Percentiles rank a stretch among this genome's conserved stretches.
phyloP scores from a whole-genome alignment of 495 filamentous ascomycete species.

The Wilcoxina mikolae region DNA sequence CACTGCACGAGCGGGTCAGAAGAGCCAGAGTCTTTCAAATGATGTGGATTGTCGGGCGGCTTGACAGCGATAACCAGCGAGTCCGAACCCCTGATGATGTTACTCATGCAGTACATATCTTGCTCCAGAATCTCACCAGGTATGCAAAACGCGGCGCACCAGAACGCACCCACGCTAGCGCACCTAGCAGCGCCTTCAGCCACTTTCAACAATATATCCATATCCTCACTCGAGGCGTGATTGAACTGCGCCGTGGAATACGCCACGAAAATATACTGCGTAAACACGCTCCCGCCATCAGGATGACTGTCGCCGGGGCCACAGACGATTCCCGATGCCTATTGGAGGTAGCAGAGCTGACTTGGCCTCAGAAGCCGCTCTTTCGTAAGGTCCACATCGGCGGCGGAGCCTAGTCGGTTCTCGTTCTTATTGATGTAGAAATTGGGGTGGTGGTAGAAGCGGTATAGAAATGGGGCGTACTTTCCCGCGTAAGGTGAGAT shows the following conservation, averaged over 20 bases:
- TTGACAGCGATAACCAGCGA: constrained; percentile 26
- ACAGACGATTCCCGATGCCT: no score
- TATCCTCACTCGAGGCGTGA: not conserved
- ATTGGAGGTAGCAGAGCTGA: not conserved
- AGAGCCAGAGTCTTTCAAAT: constrained; percentile 31
- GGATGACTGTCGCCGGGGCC: not conserved
- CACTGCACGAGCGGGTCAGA: not conserved
- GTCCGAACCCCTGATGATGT: constrained; percentile 31
- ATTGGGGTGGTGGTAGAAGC: not conserved
- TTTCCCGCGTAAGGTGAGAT: not conserved
- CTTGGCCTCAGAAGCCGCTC: not conserved
- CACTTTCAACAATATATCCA: not conserved
- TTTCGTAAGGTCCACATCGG: not conserved
- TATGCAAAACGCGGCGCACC: not conserved
- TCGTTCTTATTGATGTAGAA: not conserved
- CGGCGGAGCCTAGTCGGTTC: no score
- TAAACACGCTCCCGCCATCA: not conserved
- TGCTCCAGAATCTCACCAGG: not conserved
- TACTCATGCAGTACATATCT: constrained; percentile 32
- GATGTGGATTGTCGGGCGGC: constrained; percentile 32
- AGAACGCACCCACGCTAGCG: not conserved
- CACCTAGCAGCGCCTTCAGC: not conserved
- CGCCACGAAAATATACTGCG: not conserved
- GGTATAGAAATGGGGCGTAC: not conserved
- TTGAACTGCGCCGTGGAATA: not conserved